Evolutionary conservation across 345 rosid species (phyloP).

Genomic region (Brassica cretica): DNA sequence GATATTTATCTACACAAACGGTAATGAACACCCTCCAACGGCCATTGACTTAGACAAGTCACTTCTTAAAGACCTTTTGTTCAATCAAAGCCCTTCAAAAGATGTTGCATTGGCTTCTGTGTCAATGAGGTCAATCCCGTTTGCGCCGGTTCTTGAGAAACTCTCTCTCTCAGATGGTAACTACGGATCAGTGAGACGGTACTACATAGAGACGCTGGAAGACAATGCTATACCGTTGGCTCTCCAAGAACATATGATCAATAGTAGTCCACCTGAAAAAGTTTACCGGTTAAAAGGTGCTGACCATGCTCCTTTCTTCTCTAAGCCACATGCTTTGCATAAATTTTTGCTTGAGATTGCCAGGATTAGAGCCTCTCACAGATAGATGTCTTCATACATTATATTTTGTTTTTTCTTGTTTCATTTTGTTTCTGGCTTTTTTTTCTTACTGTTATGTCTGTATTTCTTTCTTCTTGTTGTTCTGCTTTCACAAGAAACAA

Average conservation of each 20-base stretch:
- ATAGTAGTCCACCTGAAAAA: constrained; percentile 72
- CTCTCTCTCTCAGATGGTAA: constrained; percentile 66
- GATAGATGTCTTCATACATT: constrained; percentile 12
- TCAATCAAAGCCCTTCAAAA: constrained; percentile 87
- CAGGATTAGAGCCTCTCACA: constrained; percentile 25
- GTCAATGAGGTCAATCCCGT: constrained; percentile 91
- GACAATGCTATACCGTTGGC: constrained; percentile 76
- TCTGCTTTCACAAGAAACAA: constrained; percentile 13
- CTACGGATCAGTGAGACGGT: constrained; percentile 79
- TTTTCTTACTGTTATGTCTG: not conserved
- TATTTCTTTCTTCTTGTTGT: not conserved
- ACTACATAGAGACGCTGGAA: constrained; percentile 71
- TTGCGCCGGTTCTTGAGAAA: constrained; percentile 92
- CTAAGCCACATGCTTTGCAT: constrained; percentile 96
- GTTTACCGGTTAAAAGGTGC: constrained; percentile 81
- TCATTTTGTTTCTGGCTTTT: constrained; percentile 7
- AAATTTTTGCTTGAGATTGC: constrained; percentile 81
- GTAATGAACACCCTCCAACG: constrained; percentile 79
- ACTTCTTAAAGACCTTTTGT: constrained; percentile 69
- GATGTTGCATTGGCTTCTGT: constrained; percentile 94
- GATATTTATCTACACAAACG: constrained; percentile 75
- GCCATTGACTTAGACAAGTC: constrained; percentile 88
- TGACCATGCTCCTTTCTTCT: constrained; percentile 98
- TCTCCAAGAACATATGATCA: constrained; percentile 77
- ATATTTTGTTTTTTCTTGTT: constrained; percentile 5